These are phyloP conservation scores for Crucibulum laeve DNA, from an alignment of 768 basidiomycete genomes.

Conservation along the genomic window DNA sequence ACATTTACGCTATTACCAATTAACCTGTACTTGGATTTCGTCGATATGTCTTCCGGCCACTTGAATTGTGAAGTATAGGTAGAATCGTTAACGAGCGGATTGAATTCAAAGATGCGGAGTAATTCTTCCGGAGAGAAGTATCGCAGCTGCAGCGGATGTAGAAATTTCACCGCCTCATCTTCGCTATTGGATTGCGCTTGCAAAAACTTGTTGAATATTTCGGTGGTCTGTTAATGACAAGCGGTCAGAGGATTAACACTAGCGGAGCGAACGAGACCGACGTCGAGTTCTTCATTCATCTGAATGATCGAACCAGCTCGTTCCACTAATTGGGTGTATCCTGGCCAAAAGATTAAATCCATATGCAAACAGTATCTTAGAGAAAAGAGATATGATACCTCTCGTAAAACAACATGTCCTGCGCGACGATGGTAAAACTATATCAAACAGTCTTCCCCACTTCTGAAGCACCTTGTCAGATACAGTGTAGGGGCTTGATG, in stretches of 20 bases:
- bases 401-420: conserved; percentile 80
- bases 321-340: conserved; percentile 75
- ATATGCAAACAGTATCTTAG: conserved; percentile 2
- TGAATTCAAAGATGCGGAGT: conserved; percentile 63
- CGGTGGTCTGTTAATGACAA: conserved; percentile 45
- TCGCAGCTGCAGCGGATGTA: conserved; percentile 58
- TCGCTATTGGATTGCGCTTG: conserved; percentile 33
- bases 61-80: conserved; percentile 26
- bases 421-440: conserved; percentile 57
- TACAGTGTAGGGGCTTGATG: conserved; percentile 30
- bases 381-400: conserved; percentile 34
- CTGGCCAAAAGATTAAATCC: conserved; percentile 25
- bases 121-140: conserved; percentile 77
- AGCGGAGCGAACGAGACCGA: conserved; percentile 20
- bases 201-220: conserved; percentile 53
- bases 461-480: conserved; percentile 62
- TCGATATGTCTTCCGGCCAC: conserved; percentile 63
- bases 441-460: conserved; percentile 81
- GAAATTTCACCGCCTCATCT: conserved; percentile 43
- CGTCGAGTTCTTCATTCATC: conserved; percentile 62
- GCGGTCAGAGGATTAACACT: background rate
- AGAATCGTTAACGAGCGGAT: conserved; percentile 15
- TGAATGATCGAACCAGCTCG: conserved; percentile 77
- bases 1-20: conserved; percentile 87
- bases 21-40: conserved; percentile 68